phyloP scores from a whole-genome alignment of 176 grass and related monocot species.

The Thinopyrum elongatum region DNA sequence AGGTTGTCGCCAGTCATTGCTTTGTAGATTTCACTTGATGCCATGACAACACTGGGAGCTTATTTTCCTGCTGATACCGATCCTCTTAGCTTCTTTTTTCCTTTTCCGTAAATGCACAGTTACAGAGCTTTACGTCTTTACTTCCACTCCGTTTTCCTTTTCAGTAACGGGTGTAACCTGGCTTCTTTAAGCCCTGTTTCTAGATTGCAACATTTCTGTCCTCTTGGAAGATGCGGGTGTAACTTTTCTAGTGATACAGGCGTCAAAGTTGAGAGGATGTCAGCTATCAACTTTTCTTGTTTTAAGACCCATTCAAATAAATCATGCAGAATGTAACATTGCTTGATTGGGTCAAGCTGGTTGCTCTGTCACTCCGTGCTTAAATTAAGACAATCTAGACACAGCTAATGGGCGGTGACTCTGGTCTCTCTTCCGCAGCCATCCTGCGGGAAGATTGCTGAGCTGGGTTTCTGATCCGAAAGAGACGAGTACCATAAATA shows the following conservation, averaged over 20 bases:
- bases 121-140: neutral
- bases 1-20: neutral
- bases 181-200: neutral
- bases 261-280: neutral
- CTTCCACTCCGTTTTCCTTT: neutral
- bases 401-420: neutral
- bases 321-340: neutral
- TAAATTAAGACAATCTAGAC: constrained; percentile 3
- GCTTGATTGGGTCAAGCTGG: neutral
- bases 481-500: constrained; percentile 34
- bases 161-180: neutral
- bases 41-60: neutral
- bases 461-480: constrained; percentile 23
- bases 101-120: neutral
- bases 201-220: neutral
- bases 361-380: neutral
- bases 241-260: neutral
- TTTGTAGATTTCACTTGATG: constrained; percentile 5
- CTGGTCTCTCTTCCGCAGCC: constrained; percentile 18
- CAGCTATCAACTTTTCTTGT: neutral
- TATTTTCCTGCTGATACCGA: neutral
- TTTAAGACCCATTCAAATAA: neutral
- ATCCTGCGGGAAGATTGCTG: constrained; percentile 1
- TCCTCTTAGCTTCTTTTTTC: neutral
- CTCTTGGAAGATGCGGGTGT: neutral